Base-by-base conservation (phyloP, 208 protist genomes). In the Leishmania gerbilli region DNA sequence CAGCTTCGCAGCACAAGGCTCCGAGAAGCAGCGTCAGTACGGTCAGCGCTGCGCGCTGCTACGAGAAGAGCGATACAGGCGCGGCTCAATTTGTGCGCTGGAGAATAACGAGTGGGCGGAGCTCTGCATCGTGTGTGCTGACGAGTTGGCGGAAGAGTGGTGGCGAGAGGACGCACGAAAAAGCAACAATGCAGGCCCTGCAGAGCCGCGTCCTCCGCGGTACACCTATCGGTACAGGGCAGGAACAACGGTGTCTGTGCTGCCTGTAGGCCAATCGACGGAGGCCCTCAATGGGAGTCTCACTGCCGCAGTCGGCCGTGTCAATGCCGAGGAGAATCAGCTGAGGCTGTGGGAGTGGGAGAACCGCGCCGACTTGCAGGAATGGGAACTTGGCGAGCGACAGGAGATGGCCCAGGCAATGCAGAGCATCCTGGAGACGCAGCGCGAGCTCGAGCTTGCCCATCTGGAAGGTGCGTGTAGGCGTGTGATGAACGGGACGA, bases 361-460 rank as follows among this genome's bases (percentile, higher is more conserved):
- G 34, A 92, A 90, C 55, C 53, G 72, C 0, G 83, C 81, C 53
- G 76, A 87, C n/a, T 69, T 91, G 71, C 77, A 87, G 68, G 83
- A 87, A 47, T 88, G 92, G 71, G 79, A 91, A 67, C 17, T 56
- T 6, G 77, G 53, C 53, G 91, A 95, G 60, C 84, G 89, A 37
- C 69, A 83, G 3, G 79, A 74, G 24, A 87, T 95, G 74, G 72
- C 77, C 17, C 27, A 64, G 1, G 60, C 68, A 47, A 88, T 93
- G 83, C 27, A 27, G 56, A 21, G 47, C 37, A 88, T 93, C 83
- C 37, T 93, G 2, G 40, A 58, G 11, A 71, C 81, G 60, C 89
- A 93, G 79, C 82, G 64, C 60, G 17, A 72, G 40, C 40, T 76
- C 11, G 89, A 93, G 64, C 72, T 34, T 31, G 76, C 76, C 13